Conservation (phyloP, 179 eudicot genomes). For the Camellia oleifera region DNA sequence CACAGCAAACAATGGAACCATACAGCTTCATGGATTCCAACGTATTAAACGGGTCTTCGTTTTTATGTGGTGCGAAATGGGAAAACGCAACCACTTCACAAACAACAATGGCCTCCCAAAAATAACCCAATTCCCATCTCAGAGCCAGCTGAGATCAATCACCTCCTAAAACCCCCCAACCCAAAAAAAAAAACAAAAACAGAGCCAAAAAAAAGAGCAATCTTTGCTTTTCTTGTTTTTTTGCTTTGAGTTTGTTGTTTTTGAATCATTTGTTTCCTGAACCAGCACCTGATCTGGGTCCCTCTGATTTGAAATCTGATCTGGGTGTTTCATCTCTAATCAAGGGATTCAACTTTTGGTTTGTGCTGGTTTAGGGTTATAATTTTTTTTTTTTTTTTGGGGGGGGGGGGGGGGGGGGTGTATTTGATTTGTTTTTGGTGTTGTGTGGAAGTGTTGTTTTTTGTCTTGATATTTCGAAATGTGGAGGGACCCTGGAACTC, state of each 20-base stretch:
- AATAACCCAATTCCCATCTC: background rate
- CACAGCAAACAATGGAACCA: background rate
- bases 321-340: slow-evolving; percentile 1
- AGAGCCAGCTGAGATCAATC: background rate
- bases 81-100: background rate
- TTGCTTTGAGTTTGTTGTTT: background rate
- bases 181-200: background rate
- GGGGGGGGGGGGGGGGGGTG: too few relatives aligned
- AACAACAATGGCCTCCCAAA: background rate
- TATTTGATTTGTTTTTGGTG: background rate
- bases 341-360: slow-evolving; percentile 5
- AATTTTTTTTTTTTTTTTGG: too few relatives aligned
- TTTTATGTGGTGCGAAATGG: background rate
- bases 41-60: slow-evolving; percentile 15
- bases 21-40: background rate
- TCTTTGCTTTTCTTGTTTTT: background rate
- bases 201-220: background rate
- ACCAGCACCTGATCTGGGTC: background rate
- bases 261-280: background rate
- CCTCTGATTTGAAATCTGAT: background rate
- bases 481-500: slow-evolving; percentile 76
- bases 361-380: background rate
- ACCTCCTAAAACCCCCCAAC: background rate
- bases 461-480: slow-evolving; percentile 25
- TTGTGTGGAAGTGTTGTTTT: background rate